Percentiles rank a stretch among this genome's conserved stretches.
phyloP scores from a whole-genome alignment of 2,329 filamentous ascomycete species.

The Colletotrichum siamense region DNA sequence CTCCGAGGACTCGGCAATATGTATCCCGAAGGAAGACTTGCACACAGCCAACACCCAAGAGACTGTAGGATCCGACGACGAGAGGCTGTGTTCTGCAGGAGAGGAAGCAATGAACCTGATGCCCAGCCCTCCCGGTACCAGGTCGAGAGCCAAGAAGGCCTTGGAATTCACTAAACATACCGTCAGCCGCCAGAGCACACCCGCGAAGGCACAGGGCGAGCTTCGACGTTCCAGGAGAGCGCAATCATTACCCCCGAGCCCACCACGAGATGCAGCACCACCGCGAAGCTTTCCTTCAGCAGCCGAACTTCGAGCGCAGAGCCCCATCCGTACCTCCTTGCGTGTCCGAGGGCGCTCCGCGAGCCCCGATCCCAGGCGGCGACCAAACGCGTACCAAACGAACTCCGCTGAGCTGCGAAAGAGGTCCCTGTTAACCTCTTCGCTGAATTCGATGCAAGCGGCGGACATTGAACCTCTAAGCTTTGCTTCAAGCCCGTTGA shows the following conservation, averaged over 20 bases:
- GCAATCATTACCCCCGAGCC: slow-evolving; percentile 3
- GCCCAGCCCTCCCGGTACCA: not conserved
- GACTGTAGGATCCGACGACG: not conserved
- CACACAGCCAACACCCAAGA: not conserved
- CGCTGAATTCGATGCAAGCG: not conserved
- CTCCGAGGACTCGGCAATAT: slow-evolving; percentile 22
- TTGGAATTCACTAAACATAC: not conserved
- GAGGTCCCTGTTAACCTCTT: not conserved
- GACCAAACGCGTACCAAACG: slow-evolving; percentile 2
- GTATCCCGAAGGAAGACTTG: not conserved
- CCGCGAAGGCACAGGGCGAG: not conserved
- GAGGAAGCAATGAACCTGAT: not conserved
- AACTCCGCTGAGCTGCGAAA: slow-evolving; percentile 6
- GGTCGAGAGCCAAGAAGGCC: not conserved
- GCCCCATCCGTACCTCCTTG: slow-evolving; percentile 26
- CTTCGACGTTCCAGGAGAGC: not conserved
- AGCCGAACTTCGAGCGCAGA: not conserved
- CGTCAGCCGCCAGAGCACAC: not conserved
- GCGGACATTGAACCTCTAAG: not conserved
- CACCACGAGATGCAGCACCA: not conserved
- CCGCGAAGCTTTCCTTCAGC: not conserved
- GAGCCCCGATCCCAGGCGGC: not conserved
- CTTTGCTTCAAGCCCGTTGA: not conserved
- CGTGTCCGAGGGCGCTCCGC: not conserved
- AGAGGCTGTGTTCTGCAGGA: not conserved